Evolutionary conservation across 1,139 yeast species (phyloP).

Genomic region (Eremothecium cymbalariae): DNA sequence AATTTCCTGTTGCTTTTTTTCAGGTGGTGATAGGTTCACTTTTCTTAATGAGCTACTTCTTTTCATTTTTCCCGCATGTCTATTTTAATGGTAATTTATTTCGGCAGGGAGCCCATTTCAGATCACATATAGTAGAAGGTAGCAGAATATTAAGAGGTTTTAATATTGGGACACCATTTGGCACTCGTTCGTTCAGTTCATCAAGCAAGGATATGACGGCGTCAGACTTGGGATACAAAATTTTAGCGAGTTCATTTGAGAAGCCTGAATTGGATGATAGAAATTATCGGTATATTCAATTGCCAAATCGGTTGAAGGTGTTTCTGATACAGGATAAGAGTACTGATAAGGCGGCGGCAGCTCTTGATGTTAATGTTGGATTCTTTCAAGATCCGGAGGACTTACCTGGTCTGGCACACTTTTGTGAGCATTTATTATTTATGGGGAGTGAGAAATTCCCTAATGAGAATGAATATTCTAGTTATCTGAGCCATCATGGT

Average conservation of each 20-base stretch:
- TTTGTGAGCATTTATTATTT: conserved; percentile 89
- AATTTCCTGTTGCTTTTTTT: too few species aligned
- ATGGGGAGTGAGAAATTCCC: conserved; percentile 98
- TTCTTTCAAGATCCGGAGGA: conserved; percentile 70
- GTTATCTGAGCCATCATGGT: conserved; percentile 64
- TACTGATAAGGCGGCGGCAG: conserved; percentile 90
- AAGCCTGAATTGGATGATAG: conserved; percentile 73
- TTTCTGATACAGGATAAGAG: conserved; percentile 72
- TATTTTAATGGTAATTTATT: too few species aligned
- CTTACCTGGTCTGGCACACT: conserved; percentile 87
- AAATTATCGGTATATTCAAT: conserved; percentile 54
- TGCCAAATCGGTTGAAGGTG: conserved; percentile 64
- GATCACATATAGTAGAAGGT: too few species aligned
- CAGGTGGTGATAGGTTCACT: too few species aligned
- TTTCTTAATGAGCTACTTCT: too few species aligned
- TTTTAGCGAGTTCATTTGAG: conserved; percentile 25
- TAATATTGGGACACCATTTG: too few species aligned
- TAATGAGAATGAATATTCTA: conserved; percentile 77
- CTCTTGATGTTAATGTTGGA: conserved; percentile 87
- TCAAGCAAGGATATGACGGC: too few species aligned
- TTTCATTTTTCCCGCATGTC: too few species aligned
- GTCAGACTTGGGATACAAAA: too few species aligned
- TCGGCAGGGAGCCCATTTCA: too few species aligned
- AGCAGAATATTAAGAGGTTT: too few species aligned
- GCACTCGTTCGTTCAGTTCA: too few species aligned